Conservation (phyloP, 441 rosid genomes). For the Codiaeum variegatum region DNA sequence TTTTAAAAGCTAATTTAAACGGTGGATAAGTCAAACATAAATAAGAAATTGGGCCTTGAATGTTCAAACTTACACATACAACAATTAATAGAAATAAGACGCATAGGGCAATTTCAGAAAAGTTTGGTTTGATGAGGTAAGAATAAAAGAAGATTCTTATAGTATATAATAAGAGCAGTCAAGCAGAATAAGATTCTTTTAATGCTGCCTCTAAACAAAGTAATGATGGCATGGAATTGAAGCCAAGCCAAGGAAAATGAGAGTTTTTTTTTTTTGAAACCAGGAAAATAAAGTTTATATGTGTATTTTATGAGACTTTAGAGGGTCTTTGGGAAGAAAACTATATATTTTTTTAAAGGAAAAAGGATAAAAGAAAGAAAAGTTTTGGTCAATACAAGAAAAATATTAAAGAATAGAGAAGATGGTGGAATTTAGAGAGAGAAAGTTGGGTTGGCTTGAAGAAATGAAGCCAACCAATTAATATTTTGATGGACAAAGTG, state of each 20-base stretch:
- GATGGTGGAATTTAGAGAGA: slow-evolving; percentile 21
- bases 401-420: slow-evolving; percentile 9
- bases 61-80: no score
- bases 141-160: no score
- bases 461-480: slow-evolving; percentile 17
- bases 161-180: slow-evolving; percentile 8
- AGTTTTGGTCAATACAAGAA: slow-evolving; percentile 30
- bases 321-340: not conserved
- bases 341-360: no score
- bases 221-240: slow-evolving; percentile 26
- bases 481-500: slow-evolving; percentile 11
- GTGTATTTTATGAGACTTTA: no score
- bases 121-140: not conserved
- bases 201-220: slow-evolving; percentile 23
- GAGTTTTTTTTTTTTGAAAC: no score
- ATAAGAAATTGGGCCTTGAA: no score
- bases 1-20: no score
- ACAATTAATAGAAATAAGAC: not conserved
- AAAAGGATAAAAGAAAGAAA: not conserved
- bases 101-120: not conserved
- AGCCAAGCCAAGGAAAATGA: slow-evolving; percentile 17
- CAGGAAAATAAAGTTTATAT: not conserved
- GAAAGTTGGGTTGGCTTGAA: slow-evolving; percentile 25
- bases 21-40: no score
- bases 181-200: slow-evolving; percentile 34